These are phyloP conservation scores for Dissophora globulifera DNA, from an alignment of 192 early-diverging fungal genomes.

Conservation along the genomic window DNA sequence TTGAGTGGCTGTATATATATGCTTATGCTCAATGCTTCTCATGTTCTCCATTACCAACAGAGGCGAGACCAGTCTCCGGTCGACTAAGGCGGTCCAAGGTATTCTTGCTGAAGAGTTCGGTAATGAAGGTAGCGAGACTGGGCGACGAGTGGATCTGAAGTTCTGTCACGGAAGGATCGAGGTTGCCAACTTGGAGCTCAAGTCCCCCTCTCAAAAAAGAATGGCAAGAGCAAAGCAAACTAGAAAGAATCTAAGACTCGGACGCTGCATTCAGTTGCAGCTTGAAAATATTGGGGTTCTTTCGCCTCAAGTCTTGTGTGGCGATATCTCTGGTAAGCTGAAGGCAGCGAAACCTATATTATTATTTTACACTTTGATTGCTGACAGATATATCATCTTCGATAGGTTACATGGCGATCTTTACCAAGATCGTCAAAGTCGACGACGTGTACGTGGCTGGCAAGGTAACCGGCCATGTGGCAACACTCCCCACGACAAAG, in stretches of 20 bases:
- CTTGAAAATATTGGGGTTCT: neutral
- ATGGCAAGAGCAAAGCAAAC: neutral
- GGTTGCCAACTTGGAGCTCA: neutral
- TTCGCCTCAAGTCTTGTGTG: neutral
- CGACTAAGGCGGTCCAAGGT: neutral
- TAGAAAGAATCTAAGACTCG: neutral
- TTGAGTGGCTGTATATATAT: no score
- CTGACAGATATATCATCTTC: no score
- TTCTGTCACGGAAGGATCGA: neutral
- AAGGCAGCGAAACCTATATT: neutral
- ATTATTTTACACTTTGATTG: neutral
- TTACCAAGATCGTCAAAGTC: neutral
- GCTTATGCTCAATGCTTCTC: neutral
- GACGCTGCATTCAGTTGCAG: neutral
- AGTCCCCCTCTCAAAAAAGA: neutral
- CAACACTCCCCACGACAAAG: neutral
- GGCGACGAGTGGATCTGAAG: neutral
- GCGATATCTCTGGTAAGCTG: neutral
- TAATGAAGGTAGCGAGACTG: neutral
- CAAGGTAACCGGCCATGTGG: neutral
- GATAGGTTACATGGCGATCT: constrained; percentile 4
- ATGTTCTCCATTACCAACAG: neutral
- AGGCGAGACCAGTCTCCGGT: neutral
- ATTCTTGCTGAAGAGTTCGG: neutral
- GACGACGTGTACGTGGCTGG: constrained; percentile 5